Base-by-base conservation (phyloP, 228 moss, liverwort and hornwort species). In the Sphagnum magellanicum region DNA sequence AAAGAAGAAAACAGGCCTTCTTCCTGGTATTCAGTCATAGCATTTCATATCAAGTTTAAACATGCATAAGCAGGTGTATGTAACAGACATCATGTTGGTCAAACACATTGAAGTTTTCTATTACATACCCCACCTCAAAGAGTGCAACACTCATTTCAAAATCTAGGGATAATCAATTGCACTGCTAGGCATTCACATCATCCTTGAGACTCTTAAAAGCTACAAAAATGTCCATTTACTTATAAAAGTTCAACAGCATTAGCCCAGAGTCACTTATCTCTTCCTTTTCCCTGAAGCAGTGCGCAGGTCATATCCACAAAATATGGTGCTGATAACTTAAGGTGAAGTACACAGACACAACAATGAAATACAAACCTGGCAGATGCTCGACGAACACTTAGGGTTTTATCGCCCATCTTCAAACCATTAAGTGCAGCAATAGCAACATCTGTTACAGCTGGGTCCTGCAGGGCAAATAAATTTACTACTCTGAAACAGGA, bases 351-450 rank as follows among this genome's bases (percentile, higher is more conserved):
- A 83, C 72, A 78, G 76, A 83, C 76, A 79, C 83, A 72, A 32
- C 32, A 32, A 32, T 32, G 32, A 32, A 32, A 3, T 32, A 32
- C 32, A 32, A 32, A 96, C 92, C 92, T 96, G 89, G 91, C 95
- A 81, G 95, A 91, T 72, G 92, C 95, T 53, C 92, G 88, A 83
- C 95, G 92, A 85, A 96, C 92, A 84, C 85, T 92, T 88, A 92
- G 82, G 80, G 91, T 96, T 89, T 92, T 91, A 91, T 92, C 92
- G 84, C 95, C 95, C 92, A 96, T 96, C 89, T 91, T 92, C 91
- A 92, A 89, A 83, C 92, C 92, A 91, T 92, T 92, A 89, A 92
- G 92, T 83, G 92, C 92, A 83, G 79, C 92, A 84, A 89, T 91
- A 71, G 95, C 82, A 78, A 91, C 82, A 83, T 96, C 92, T 82